Percentiles rank a stretch among this genome's conserved stretches.
Conservation (phyloP, 2,329 filamentous ascomycete species). For the Pseudocercospora musae region DNA sequence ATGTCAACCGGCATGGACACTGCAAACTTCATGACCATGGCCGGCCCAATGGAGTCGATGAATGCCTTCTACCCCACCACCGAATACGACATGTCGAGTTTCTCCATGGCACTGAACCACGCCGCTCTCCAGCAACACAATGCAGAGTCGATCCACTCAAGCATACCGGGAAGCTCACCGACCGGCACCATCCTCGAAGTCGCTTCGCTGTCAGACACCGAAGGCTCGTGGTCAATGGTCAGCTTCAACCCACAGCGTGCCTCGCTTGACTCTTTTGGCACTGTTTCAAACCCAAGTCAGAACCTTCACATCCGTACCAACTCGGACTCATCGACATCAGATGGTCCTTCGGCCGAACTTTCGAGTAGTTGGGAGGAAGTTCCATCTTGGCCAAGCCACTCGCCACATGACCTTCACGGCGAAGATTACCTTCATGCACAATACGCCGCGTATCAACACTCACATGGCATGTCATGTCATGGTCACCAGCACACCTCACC, state of each 20-base stretch:
- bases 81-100: constrained; percentile 66
- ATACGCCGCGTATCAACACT: constrained; percentile 38
- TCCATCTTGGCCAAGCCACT: constrained; percentile 69
- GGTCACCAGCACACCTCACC: constrained; percentile 29
- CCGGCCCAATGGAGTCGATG: constrained; percentile 43
- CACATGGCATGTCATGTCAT: constrained; percentile 20
- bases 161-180: constrained; percentile 60
- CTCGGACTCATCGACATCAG: constrained; percentile 78
- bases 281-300: constrained; percentile 89
- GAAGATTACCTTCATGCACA: constrained; percentile 62
- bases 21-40: constrained; percentile 40
- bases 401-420: constrained; percentile 68
- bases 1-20: constrained; percentile 43
- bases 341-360: constrained; percentile 58
- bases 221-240: constrained; percentile 69
- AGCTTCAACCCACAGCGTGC: constrained; percentile 54
- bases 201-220: constrained; percentile 82
- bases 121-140: constrained; percentile 40
- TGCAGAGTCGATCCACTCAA: constrained; percentile 34
- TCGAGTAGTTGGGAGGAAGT: constrained; percentile 82
- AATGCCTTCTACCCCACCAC: constrained; percentile 48
- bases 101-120: constrained; percentile 47
- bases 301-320: constrained; percentile 83
- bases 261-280: constrained; percentile 63
- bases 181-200: constrained; percentile 82